Base-by-base conservation (phyloP, 2,329 filamentous ascomycete genomes). In the Juglanconis oblonga region DNA sequence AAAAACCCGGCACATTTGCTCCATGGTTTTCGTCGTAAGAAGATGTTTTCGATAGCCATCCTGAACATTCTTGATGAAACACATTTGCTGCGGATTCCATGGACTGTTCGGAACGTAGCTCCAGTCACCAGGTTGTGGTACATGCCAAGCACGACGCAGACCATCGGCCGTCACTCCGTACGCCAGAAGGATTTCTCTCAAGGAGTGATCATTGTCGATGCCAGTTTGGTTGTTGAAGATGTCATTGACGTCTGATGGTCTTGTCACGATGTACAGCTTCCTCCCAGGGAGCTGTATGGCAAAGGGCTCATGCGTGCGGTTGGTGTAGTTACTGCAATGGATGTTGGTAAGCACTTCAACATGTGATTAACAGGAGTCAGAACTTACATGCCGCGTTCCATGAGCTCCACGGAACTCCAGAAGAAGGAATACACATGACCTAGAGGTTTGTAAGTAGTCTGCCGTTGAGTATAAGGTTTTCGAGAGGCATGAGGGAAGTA, bases 361-460 rank as follows among this genome's bases (percentile, higher is more conserved):
- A 8, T n/a, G n/a, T n/a, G n/a, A 53, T 4, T 17, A 17, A 14
- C 14, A 29, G 52, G 17, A 36, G 17, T 17, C 8, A 35, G 31
- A 14, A 32, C 52, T 47, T 33, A 54, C 52, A 54, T 32, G 38
- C 52, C 52, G 11, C 40, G 38, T 13, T 54, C 52, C 29, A 45
- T 47, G 8, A 54, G 52, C 52, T 45, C 40, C 2, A 54, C 38
- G 31, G 52, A 54, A 40, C 40, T 31, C 38, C 42, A 54, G 29
- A 54, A 54, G 52, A 54, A 54, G 5, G 38, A 45, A 24, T 54
- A 54, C 31, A 45, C 10, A 54, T 54, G 52, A 14, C 51, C 51
- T 53, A 35, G 13, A 8, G 4, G 35, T 44, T n/a, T 38, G 5
- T 53, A 29, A 53, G 51, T 29, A 50, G 13, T 33, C 31, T 11